Percentiles rank a stretch among this genome's conserved stretches.
Evolutionary conservation across 2,329 filamentous ascomycete genomes (phyloP).

Genomic region (Orbilia ellipsospora): DNA sequence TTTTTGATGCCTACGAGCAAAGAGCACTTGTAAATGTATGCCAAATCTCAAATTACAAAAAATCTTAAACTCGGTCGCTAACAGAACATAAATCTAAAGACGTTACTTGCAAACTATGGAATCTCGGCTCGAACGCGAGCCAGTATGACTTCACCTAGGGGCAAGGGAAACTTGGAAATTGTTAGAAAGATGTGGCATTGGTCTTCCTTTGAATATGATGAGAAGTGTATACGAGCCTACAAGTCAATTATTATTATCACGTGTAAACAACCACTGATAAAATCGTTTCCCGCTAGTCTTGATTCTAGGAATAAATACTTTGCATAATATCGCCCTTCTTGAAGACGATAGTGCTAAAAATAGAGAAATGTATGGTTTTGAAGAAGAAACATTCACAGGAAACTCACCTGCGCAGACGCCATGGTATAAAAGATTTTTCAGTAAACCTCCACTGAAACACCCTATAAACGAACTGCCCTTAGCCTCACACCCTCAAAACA

Average conservation of each 20-base stretch:
- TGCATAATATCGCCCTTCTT: conserved; percentile 38
- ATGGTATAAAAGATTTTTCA: conserved; percentile 35
- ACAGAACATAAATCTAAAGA: conserved; percentile 6
- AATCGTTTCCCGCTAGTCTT: conserved; percentile 10
- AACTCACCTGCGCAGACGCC: neutral
- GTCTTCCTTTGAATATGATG: conserved; percentile 51
- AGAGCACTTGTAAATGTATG: conserved; percentile 37
- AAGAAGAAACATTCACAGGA: conserved; percentile 9
- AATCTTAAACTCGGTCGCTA: neutral
- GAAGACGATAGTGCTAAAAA: conserved; percentile 7
- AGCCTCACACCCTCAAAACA: neutral
- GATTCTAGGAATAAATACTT: conserved; percentile 40
- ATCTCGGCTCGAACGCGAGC: conserved; percentile 40
- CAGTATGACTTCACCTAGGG: conserved; percentile 41
- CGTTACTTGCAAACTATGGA: conserved; percentile 32
- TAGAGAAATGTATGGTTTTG: neutral
- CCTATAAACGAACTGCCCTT: conserved; percentile 35
- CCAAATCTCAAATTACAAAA: neutral
- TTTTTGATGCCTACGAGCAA: conserved; percentile 51
- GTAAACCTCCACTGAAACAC: neutral
- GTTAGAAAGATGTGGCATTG: conserved; percentile 54
- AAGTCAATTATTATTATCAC: too few species aligned
- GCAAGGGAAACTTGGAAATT: conserved; percentile 48
- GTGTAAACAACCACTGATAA: too few species aligned
- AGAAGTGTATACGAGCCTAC: conserved; percentile 29